Evolutionary conservation across 164 flowering plant species (phyloP), one percentile per base, ranked within the genome.

Genomic region (Vitis cinerea): DNA sequence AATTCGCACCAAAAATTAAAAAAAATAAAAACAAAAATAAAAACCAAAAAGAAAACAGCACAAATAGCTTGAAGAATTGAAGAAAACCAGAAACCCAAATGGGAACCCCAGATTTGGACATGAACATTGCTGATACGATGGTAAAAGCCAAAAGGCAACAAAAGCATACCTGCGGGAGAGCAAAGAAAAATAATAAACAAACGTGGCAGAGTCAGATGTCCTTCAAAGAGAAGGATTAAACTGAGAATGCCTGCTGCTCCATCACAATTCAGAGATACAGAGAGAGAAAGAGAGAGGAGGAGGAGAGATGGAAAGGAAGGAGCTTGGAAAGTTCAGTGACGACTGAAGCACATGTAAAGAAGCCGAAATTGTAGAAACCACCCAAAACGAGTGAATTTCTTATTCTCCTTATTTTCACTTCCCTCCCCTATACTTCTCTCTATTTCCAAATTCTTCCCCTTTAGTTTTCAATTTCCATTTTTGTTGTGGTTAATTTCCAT

Each of bases 381-480:
- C 16, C 5, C 48, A 73, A 74, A 77, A 61, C 77, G 74, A 73
- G 80, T 73, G 58, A 59, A 68, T 63, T 76, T 29, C 30, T 64
- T 4, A 29, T 27, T 11, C 6, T 9, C 1, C 56, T 56, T 61
- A 59, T 9, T 59, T 59, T 14, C 37, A 59, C 14, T 27, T 10
- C 19, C 37, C 6, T 13, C 37, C 58, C 61, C 61, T 11, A 11
- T 59, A 27, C 13, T 59, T 59, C 61, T 17, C 6, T n/a, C 0
- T 59, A 59, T 59, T 23, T 27, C 0, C 29, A 10, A 9, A 2
- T 3, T 27, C 29, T 10, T 59, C 31, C 61, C 61, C 44, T 9
- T 2, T 8, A 59, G 12, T 59, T 59, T 10, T 27, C 30, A 17
- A 12, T 17, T 58, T 19, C 3, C 16, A 2, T 13, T 13, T 51